Evolutionary conservation across 768 basidiomycete genomes (phyloP).

Genomic region (Xerocomus spinulosus): DNA sequence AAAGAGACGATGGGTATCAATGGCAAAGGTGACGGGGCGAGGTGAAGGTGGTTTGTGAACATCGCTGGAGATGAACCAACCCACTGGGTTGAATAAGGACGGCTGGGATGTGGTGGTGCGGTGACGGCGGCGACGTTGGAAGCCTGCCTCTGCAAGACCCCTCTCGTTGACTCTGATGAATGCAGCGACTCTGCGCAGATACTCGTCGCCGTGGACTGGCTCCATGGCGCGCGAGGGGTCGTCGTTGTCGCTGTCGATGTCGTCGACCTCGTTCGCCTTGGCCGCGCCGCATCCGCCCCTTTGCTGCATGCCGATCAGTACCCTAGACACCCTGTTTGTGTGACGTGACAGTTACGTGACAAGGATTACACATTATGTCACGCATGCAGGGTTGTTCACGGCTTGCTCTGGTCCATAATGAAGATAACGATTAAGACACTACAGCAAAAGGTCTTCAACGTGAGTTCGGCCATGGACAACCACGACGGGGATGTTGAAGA

Average conservation of each 20-base stretch:
- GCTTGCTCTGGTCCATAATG: conserved; percentile 45
- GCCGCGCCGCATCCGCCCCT: conserved; percentile 20
- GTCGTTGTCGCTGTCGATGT: conserved; percentile 13
- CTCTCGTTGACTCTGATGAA: conserved; percentile 73
- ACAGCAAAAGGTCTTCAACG: conserved; percentile 87
- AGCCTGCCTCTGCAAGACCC: conserved; percentile 62
- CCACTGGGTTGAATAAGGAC: conserved; percentile 56
- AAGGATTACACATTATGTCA: conserved; percentile 19
- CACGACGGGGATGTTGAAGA: neutral
- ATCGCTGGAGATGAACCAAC: conserved; percentile 45
- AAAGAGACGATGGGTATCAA: conserved; percentile 82
- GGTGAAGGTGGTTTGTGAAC: conserved; percentile 28
- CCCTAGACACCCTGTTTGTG: conserved; percentile 19
- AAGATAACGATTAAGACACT: conserved; percentile 95
- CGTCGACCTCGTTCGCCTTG: conserved; percentile 2
- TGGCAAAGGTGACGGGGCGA: conserved; percentile 62
- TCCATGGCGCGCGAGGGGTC: conserved; percentile 35
- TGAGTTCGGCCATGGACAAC: conserved; percentile 26
- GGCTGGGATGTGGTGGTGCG: conserved; percentile 28
- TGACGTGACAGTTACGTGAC: conserved; percentile 21
- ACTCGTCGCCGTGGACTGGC: conserved; percentile 67
- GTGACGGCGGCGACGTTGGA: conserved; percentile 45
- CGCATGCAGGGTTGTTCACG: conserved; percentile 7
- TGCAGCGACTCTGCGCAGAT: conserved; percentile 61
- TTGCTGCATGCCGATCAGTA: conserved; percentile 15